Conservation (phyloP, 768 basidiomycete species). For the Lentinula guzmanii region DNA sequence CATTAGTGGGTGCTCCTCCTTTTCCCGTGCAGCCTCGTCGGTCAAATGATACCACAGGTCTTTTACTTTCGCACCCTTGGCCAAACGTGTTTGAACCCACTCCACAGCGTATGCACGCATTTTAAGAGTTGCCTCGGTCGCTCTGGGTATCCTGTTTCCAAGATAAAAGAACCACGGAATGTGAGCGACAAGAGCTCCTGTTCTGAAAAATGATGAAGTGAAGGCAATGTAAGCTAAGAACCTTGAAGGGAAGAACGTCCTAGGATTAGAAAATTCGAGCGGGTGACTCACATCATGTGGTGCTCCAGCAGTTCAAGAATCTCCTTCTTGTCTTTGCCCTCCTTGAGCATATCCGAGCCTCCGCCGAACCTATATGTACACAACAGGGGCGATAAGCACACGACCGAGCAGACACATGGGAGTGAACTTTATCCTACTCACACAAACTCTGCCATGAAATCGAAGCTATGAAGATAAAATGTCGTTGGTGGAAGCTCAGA, state of each 20-base stretch:
- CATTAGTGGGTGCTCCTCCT: slow-evolving; percentile 11
- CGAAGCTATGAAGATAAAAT: slow-evolving; percentile 10
- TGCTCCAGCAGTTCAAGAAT: slow-evolving; percentile 9
- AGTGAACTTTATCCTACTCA: slow-evolving; percentile 4
- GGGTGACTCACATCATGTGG: slow-evolving; percentile 10
- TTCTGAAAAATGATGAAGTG: not conserved
- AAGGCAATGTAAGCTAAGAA: slow-evolving; percentile 9
- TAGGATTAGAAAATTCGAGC: slow-evolving; percentile 10
- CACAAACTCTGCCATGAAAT: slow-evolving; percentile 21
- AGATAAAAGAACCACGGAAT: slow-evolving; percentile 18
- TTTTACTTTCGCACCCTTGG: slow-evolving; percentile 16
- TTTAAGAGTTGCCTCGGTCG: slow-evolving; percentile 17
- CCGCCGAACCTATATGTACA: slow-evolving; percentile 14
- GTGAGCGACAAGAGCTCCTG: slow-evolving; percentile 10
- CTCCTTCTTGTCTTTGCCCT: slow-evolving; percentile 8
- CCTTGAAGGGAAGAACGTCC: slow-evolving; percentile 4
- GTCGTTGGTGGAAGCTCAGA: not conserved
- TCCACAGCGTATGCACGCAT: slow-evolving; percentile 19
- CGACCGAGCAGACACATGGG: not conserved
- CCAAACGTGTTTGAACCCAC: slow-evolving; percentile 14
- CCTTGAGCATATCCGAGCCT: slow-evolving; percentile 10
- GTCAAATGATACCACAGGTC: slow-evolving; percentile 37
- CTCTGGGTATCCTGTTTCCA: slow-evolving; percentile 20
- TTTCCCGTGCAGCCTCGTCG: slow-evolving; percentile 19
- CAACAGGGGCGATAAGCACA: not conserved